These are phyloP conservation scores for Cryptosporidium xiaoi DNA, from an alignment of 169 alveolate species.

Conservation along the genomic window DNA sequence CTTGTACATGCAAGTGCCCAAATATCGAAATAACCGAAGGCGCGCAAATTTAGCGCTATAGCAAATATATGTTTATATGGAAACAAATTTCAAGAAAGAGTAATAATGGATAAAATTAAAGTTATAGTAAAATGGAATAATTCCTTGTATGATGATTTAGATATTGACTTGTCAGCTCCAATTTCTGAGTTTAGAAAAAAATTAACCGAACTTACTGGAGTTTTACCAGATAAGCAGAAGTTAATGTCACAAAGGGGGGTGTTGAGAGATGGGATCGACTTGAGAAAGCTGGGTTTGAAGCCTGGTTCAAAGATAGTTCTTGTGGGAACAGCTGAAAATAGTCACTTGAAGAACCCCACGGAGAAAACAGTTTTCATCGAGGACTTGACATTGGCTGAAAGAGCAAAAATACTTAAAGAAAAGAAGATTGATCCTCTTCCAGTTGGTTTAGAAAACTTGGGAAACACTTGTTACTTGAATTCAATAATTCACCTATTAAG, in stretches of 20 bases:
- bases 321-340: slow-evolving; percentile 92
- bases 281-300: slow-evolving; percentile 80
- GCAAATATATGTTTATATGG: not conserved
- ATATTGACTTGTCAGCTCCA: slow-evolving; percentile 59
- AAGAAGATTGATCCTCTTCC: slow-evolving; percentile 87
- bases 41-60: not conserved
- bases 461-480: slow-evolving; percentile 95
- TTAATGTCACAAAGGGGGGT: slow-evolving; percentile 88
- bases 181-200: slow-evolving; percentile 73
- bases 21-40: slow-evolving; percentile 25
- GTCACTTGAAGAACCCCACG: slow-evolving; percentile 81
- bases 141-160: slow-evolving; percentile 75
- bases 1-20: not conserved
- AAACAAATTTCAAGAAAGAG: not conserved
- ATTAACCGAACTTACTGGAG: slow-evolving; percentile 88
- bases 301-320: slow-evolving; percentile 88
- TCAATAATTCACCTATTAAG: slow-evolving; percentile 88
- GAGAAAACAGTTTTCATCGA: slow-evolving; percentile 88
- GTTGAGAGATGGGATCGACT: slow-evolving; percentile 85
- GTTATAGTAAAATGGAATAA: slow-evolving; percentile 80
- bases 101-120: slow-evolving; percentile 41
- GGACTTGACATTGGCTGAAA: slow-evolving; percentile 92
- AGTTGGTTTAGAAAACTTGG: slow-evolving; percentile 92
- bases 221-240: slow-evolving; percentile 92
- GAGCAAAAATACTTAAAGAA: slow-evolving; percentile 86